Percentiles rank a stretch among this genome's conserved stretches.
Evolutionary conservation across 2,329 filamentous ascomycete genomes (phyloP).

Genomic region (Sordariomycetes sp.): DNA sequence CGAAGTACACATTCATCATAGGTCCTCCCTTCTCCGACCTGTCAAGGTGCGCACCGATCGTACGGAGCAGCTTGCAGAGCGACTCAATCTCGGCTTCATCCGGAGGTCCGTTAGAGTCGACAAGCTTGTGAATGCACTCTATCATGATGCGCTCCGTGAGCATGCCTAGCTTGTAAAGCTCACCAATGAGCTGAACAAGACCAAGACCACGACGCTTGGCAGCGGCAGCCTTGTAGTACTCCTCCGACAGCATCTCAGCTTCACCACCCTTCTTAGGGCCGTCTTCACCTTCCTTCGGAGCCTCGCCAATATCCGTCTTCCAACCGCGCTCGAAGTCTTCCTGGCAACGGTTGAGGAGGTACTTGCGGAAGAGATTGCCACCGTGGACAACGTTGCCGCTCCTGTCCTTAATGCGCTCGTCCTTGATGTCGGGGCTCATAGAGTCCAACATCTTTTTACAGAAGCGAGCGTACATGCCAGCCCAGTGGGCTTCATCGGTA

Average conservation of each 20-base stretch:
- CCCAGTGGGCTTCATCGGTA: slow-evolving; percentile 97
- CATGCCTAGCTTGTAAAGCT: slow-evolving; percentile 98
- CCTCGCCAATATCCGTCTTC: slow-evolving; percentile 64
- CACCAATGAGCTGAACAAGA: slow-evolving; percentile 98
- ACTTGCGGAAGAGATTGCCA: slow-evolving; percentile 94
- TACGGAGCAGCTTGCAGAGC: slow-evolving; percentile 83
- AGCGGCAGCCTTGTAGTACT: slow-evolving; percentile 89
- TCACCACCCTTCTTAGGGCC: slow-evolving; percentile 52
- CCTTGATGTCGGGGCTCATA: slow-evolving; percentile 90
- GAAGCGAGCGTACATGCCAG: slow-evolving; percentile 97
- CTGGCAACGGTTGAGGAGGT: slow-evolving; percentile 95
- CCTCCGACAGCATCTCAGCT: slow-evolving; percentile 79
- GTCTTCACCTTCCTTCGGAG: slow-evolving; percentile 15
- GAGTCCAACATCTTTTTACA: slow-evolving; percentile 93
- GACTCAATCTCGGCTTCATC: slow-evolving; percentile 97
- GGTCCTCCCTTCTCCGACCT: slow-evolving; percentile 69
- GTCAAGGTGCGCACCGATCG: slow-evolving; percentile 84
- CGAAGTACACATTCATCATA: slow-evolving; percentile 92
- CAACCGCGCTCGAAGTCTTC: slow-evolving; percentile 98
- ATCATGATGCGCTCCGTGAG: slow-evolving; percentile 99
- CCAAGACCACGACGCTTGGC: slow-evolving; percentile 95
- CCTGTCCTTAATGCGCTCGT: slow-evolving; percentile 91
- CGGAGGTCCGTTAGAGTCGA: slow-evolving; percentile 87
- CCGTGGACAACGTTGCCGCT: slow-evolving; percentile 80
- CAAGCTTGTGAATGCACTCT: slow-evolving; percentile 93